Percentiles rank a stretch among this genome's conserved stretches.
Evolutionary conservation across 768 basidiomycete species (phyloP).

Genomic region (Coprinopsis sp.): DNA sequence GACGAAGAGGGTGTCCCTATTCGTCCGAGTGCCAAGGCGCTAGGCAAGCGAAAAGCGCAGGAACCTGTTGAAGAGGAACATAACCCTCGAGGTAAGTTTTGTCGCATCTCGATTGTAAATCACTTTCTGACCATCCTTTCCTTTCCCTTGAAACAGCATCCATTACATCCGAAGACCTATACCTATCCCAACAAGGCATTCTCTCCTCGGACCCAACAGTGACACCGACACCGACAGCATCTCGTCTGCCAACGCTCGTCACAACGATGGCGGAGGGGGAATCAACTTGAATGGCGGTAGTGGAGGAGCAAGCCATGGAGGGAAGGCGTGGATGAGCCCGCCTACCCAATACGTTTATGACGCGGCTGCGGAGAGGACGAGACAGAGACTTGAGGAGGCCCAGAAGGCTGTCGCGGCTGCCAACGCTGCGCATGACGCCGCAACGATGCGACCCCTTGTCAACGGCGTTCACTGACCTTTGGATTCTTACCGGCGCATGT

Average conservation of each 20-base stretch:
- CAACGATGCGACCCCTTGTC: too few species aligned
- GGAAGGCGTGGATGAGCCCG: slow-evolving; percentile 39
- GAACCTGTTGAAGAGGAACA: slow-evolving; percentile 42
- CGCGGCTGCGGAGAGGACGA: slow-evolving; percentile 79
- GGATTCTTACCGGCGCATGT: background rate
- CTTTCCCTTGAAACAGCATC: too few species aligned
- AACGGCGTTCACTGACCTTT: background rate
- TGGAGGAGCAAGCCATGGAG: slow-evolving; percentile 30
- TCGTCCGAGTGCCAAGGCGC: slow-evolving; percentile 79
- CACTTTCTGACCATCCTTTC: too few species aligned
- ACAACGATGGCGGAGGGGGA: too few species aligned
- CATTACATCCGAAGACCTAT: too few species aligned
- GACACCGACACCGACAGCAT: too few species aligned
- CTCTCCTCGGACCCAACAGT: too few species aligned
- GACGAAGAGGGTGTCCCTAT: slow-evolving; percentile 37
- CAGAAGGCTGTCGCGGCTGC: too few species aligned
- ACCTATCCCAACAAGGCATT: too few species aligned
- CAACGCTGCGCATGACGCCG: too few species aligned
- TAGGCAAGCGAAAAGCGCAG: slow-evolving; percentile 74
- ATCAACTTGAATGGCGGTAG: too few species aligned
- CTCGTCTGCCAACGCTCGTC: slow-evolving; percentile 55
- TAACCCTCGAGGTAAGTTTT: slow-evolving; percentile 24
- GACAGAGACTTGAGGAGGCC: slow-evolving; percentile 49
- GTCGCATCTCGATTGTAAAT: slow-evolving; percentile 1
- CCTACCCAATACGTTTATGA: slow-evolving; percentile 84